Base-by-base conservation (phyloP, 2,329 filamentous ascomycete species). In the Neurospora sp. region DNA sequence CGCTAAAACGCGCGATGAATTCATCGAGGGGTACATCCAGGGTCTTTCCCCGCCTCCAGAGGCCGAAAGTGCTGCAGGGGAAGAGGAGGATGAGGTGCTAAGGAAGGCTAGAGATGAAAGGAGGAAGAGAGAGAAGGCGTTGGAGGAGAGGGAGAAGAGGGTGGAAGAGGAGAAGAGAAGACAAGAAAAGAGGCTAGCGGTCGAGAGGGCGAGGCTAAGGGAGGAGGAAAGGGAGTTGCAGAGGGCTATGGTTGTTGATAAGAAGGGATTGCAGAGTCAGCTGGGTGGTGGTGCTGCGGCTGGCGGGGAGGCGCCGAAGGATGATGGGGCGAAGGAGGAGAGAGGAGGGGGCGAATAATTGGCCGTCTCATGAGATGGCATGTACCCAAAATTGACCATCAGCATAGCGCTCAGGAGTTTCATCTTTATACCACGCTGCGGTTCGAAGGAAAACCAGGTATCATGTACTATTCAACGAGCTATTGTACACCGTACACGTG, bases 221-320 rank as follows among this genome's bases (percentile, higher is more conserved):
- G 89, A 91, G 70, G 89, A 89, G 73, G 90, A 92, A 79, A 82
- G 84, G 72, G 89, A 92, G 76, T 79, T 93, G 69, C 86, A 91
- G 76, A 82, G 83, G 72, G 91, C 91, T 0, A 90, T 92, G 88
- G 85, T 85, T 70, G 85, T 92, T 12, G 85, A 86, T 0, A 92
- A 90, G 78, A 86, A 84, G 71, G 91, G 90, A 0, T 72, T 92
- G 73, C 86, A 87, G 75, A 86, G 84, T 33, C 89, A 92, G 77
- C 76, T 92, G 62, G 70, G 66, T 23, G 62, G 43, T 17, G 68
- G 66, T 28, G 19, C 43, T 52, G 1, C 4, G 4, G 43, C 43
- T 28, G 19, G n/a, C 33, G 62, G 43, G 12, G 68, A 67, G 3
- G 66, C n/a, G 46, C 33, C 12, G 11, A 39, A 38, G 41, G 38